Base-by-base conservation (phyloP, 352 stramenopile genomes). In the Pythium phragmiticola region DNA sequence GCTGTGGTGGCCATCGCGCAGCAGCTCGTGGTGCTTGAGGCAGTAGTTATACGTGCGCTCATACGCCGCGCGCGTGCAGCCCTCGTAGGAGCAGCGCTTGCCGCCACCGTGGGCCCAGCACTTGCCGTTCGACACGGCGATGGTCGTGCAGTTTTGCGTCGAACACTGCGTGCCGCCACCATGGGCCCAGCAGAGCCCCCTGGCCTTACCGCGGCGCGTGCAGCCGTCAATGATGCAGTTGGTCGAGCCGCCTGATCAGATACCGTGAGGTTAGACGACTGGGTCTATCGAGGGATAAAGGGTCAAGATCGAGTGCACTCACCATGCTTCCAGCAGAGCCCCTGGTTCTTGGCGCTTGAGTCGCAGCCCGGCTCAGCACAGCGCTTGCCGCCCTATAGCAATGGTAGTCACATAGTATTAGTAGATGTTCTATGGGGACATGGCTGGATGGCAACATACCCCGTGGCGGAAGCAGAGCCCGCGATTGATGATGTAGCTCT, bases 291-390 rank as follows among this genome's bases (percentile, higher is more conserved):
- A 21, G 21, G 21, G 21, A 21, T 21, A 21, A 21, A 21, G 21
- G 21, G 21, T 21, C 21, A 21, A 21, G 21, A 21, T 21, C 21
- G 19, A 5, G 11, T 17, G 3, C 28, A 23, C 63, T 19, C 54
- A 72, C 77, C 77, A 47, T 85, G 77, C 30, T 75, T 78, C 77
- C 77, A 85, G 63, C 77, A 85, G 41, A 82, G 63, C 6, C 74
- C 74, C 13, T 63, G 53, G 39, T 77, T 60, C 64, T 85, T 82
- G 62, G 76, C 71, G 12, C 68, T 76, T 14, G 63, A 72, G 8
- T 57, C 54, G 52, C 76, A 85, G 36, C 72, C 74, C 64, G 19
- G 65, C 51, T 3, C 60, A 69, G 34, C 76, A 85, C 33, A 74
- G 68, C 9, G 6, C 9, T 37, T 6, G 6, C 9, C 33, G 6